Base-by-base conservation (phyloP, 495 filamentous ascomycete genomes). In the Stereocaulon alpinum region DNA sequence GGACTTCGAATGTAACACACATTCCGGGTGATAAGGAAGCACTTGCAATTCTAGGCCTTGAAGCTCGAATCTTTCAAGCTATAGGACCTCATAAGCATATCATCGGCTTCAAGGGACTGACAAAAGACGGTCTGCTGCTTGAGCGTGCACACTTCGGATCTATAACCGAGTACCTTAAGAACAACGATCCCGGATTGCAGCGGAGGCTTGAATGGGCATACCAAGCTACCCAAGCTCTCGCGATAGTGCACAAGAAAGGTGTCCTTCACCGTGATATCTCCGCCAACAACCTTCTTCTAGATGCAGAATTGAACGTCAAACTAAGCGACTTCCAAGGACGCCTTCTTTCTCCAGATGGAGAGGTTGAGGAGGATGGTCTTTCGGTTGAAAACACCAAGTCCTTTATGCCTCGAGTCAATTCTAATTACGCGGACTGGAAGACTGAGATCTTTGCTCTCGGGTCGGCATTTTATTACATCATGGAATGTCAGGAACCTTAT, bases 361-460 rank as follows among this genome's bases (percentile, higher is more conserved):
- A 17, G 6, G 40, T 63, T 34, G n/a, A 30, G 3, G 14, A 49
- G 15, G 49, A 63, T 58, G 61, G 56, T 17, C 34, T 41, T 34
- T 56, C 63, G 3, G 30, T 27, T 18, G 63, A 66, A 55, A 53
- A 54, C 22, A 42, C 42, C 2, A 66, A 61, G 53, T 60, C 57
- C 7, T 66, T 34, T 32, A 60, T 66, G 45, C 63, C 61, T 14
- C 61, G 61, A 53, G 18, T n/a, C 18, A 37, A 63, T 53, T 47
- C 44, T 10, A 63, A 60, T 17, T 20, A 56, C 41, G 30, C 56
- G 15, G 47, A 61, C 34, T 22, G 11, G 14, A 66, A 58, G 43
- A 66, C 63, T 3, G 51, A 66, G 22, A 57, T 63, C 9, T 66
- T 66, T 42, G 61, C 63, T 37, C 48, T 63, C 6, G 55, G 63